Evolutionary conservation across 169 alveolate species (phyloP).

Genomic region (Babesia divergens): DNA sequence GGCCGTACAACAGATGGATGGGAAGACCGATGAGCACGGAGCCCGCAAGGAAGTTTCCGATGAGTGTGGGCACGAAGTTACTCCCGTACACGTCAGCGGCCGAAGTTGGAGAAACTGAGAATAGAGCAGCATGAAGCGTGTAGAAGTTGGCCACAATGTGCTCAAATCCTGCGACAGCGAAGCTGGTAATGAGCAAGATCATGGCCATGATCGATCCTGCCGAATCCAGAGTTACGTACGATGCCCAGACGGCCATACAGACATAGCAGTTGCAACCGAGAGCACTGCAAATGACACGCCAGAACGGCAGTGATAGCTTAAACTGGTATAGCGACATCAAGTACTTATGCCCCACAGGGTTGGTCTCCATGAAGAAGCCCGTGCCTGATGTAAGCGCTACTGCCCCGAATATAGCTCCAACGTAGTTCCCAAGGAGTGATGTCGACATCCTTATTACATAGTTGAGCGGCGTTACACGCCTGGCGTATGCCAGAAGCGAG

Average conservation of each 20-base stretch:
- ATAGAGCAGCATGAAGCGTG: constrained; percentile 68
- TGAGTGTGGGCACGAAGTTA: constrained; percentile 65
- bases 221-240: constrained; percentile 57
- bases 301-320: constrained; percentile 57
- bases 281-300: constrained; percentile 63
- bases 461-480: constrained; percentile 2
- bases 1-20: constrained; percentile 29
- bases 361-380: constrained; percentile 44
- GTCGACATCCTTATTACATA: constrained; percentile 56
- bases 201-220: constrained; percentile 32
- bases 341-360: constrained; percentile 4
- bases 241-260: constrained; percentile 74
- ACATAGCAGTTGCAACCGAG: constrained; percentile 74
- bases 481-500: constrained; percentile 48
- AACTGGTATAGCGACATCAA: constrained; percentile 20
- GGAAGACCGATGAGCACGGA: constrained; percentile 39
- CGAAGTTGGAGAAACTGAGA: constrained; percentile 45
- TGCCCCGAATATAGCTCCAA: constrained; percentile 69
- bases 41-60: constrained; percentile 69
- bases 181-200: constrained; percentile 62
- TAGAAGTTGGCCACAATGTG: constrained; percentile 75
- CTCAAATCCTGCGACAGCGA: constrained; percentile 79
- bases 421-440: constrained; percentile 71
- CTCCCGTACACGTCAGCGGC: constrained; percentile 40
- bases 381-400: constrained; percentile 63